Evolutionary conservation across 1,139 yeast genomes (phyloP).

Genomic region (Scheffersomyces segobiensis): DNA sequence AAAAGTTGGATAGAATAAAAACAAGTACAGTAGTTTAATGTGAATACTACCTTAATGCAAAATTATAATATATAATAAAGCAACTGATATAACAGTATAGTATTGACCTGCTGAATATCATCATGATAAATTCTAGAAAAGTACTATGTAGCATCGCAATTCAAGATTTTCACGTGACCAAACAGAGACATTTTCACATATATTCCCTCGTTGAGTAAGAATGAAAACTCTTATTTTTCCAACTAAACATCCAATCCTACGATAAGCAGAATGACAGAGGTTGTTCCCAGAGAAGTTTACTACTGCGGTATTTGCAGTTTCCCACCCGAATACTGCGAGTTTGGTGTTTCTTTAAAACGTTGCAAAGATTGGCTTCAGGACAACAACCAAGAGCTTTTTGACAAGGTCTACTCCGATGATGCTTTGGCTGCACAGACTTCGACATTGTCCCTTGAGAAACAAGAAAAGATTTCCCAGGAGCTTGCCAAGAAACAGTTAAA

Average conservation of each 20-base stretch:
- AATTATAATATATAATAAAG: too few relatives aligned
- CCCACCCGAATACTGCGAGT: constrained; percentile 95
- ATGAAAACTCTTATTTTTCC: neutral
- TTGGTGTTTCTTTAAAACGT: constrained; percentile 76
- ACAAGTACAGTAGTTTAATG: neutral
- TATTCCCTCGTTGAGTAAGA: neutral
- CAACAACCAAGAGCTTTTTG: constrained; percentile 56
- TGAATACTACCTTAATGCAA: neutral
- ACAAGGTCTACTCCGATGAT: constrained; percentile 60
- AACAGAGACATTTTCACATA: neutral
- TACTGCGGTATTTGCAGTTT: constrained; percentile 86
- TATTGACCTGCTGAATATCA: too few relatives aligned
- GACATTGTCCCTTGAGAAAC: constrained; percentile 68
- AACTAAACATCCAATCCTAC: neutral
- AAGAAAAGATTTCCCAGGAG: constrained; percentile 79
- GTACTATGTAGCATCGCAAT: neutral
- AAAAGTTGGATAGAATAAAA: neutral
- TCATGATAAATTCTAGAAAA: too few relatives aligned
- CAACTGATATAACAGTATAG: too few relatives aligned
- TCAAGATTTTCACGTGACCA: neutral
- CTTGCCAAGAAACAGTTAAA: constrained; percentile 83
- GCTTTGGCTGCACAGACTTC: constrained; percentile 53
- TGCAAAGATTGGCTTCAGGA: constrained; percentile 83
- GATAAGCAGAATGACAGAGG: constrained; percentile 30
- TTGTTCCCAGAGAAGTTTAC: constrained; percentile 45